These are phyloP conservation scores for Lophiotrema nucula DNA, from an alignment of 495 filamentous ascomycete species.

Conservation along the genomic window DNA sequence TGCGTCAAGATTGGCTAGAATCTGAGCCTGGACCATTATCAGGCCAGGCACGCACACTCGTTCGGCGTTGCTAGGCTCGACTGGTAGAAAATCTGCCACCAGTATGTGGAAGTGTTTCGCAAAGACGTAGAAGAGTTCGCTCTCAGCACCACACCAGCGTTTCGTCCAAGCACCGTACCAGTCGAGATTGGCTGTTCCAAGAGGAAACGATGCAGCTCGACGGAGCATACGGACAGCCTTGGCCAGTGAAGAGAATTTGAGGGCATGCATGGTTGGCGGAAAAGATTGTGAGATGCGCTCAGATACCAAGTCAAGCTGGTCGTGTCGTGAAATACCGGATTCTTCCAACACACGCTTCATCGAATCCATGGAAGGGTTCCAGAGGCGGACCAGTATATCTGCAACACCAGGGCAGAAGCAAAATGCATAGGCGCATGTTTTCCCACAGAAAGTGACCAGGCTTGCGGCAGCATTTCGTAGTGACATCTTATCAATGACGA, in stretches of 20 bases:
- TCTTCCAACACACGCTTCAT: conserved; percentile 71
- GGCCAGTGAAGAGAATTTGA: conserved; percentile 69
- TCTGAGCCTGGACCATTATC: conserved; percentile 79
- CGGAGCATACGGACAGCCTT: conserved; percentile 65
- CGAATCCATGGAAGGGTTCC: conserved; percentile 64
- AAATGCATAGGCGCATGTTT: conserved; percentile 92
- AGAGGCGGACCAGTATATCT: conserved; percentile 80
- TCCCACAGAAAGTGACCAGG: conserved; percentile 89
- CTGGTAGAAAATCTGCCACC: conserved; percentile 73
- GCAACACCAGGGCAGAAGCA: conserved; percentile 90
- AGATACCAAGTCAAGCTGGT: conserved; percentile 43
- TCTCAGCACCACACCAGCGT: conserved; percentile 87
- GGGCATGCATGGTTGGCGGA: conserved; percentile 64
- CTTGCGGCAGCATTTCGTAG: conserved; percentile 85
- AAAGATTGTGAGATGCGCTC: conserved; percentile 67
- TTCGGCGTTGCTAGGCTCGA: conserved; percentile 62
- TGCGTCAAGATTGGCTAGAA: conserved; percentile 76
- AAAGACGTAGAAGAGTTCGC: conserved; percentile 91
- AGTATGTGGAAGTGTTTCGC: conserved; percentile 87
- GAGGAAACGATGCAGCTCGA: conserved; percentile 62
- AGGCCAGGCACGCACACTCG: conserved; percentile 71
- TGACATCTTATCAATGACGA: conserved; percentile 91
- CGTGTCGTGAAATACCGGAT: conserved; percentile 52
- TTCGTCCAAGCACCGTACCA: conserved; percentile 87
- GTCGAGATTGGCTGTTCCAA: conserved; percentile 67